Conservation (phyloP, 768 basidiomycete genomes). For the Mycena galopus region DNA sequence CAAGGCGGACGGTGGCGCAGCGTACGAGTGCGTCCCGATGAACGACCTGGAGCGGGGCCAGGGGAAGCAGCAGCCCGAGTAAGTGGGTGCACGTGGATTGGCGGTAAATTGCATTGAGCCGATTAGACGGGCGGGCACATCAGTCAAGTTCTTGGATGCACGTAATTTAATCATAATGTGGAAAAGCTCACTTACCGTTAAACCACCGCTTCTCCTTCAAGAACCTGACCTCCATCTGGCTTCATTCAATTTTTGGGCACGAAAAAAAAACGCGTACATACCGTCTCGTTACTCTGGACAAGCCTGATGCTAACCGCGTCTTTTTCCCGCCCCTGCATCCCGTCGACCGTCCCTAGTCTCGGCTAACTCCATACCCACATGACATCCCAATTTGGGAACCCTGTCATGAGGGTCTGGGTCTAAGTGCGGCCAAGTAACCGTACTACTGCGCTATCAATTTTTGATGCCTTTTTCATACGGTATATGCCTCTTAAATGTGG, state of each 20-base stretch:
- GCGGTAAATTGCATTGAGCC: too few species aligned
- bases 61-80: conserved; percentile 36
- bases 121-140: not conserved
- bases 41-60: conserved; percentile 71
- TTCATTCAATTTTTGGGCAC: too few species aligned
- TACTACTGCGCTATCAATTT: too few species aligned
- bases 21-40: conserved; percentile 79
- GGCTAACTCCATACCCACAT: too few species aligned
- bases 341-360: conserved; percentile 97
- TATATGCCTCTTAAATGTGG: too few species aligned
- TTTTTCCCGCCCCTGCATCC: conserved; percentile 97
- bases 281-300: conserved; percentile 91
- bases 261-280: conserved; percentile 45
- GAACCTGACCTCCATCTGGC: conserved; percentile 95
- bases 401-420: too few species aligned
- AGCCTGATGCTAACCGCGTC: conserved; percentile 94
- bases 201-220: conserved; percentile 91
- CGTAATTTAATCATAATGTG: not conserved
- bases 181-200: conserved; percentile 83
- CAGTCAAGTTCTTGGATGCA: conserved; percentile 22
- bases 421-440: too few species aligned
- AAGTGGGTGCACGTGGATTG: too few species aligned
- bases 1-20: too few species aligned
- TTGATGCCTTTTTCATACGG: too few species aligned
- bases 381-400: too few species aligned